Percentiles rank a stretch among this genome's conserved stretches.
Conservation (phyloP, 2,329 filamentous ascomycete species). For the Lasiodiplodia citricola region DNA sequence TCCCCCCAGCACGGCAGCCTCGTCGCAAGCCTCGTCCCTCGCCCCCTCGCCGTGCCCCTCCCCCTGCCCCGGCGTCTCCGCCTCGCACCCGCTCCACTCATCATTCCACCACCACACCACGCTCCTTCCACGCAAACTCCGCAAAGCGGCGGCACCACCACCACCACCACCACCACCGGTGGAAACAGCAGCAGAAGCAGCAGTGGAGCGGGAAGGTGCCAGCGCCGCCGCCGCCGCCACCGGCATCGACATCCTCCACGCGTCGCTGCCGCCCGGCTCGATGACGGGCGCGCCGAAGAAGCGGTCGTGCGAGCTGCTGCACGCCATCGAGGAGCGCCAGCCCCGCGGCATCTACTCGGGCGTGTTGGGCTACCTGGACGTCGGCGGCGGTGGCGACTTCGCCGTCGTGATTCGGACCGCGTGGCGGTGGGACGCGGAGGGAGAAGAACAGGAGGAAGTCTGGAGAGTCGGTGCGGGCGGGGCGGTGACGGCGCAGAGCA, state of each 20-base stretch:
- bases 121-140: not conserved
- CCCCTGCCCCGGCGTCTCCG: not conserved
- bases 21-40: not conserved
- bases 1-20: not conserved
- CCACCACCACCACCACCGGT: too few species aligned
- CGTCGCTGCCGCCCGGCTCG: conserved; percentile 83
- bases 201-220: too few species aligned
- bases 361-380: conserved; percentile 87
- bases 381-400: conserved; percentile 84
- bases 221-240: conserved; percentile 40
- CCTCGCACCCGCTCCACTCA: conserved; percentile 7
- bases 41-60: not conserved
- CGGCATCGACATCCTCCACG: conserved; percentile 76
- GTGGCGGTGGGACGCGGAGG: conserved; percentile 66
- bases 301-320: conserved; percentile 83
- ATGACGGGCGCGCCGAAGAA: conserved; percentile 98
- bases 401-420: conserved; percentile 88
- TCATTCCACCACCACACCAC: not conserved
- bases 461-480: conserved; percentile 92
- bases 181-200: not conserved
- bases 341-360: conserved; percentile 80
- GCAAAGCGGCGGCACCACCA: not conserved
- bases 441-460: conserved; percentile 51
- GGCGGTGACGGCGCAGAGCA: conserved; percentile 85
- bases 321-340: conserved; percentile 66